Evolutionary conservation across 257 asterid genomes (phyloP).

Genomic region (Apocynum venetum): DNA sequence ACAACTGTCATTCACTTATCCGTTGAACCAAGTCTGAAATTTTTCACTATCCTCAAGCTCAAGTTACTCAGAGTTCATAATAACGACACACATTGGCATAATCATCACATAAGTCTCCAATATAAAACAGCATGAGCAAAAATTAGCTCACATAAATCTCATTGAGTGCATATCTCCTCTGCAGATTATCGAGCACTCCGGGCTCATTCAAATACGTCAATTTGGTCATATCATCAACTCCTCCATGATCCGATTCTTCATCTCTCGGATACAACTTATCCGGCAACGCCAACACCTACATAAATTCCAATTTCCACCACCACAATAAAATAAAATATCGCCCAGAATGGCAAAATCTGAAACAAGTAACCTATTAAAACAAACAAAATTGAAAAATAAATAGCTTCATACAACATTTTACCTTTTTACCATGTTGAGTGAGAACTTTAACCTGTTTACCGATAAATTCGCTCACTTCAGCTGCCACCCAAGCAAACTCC

Average conservation of each 20-base stretch:
- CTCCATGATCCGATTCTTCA: constrained; percentile 86
- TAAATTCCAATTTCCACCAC: constrained; percentile 2
- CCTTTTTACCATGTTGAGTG: constrained; percentile 73
- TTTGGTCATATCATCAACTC: constrained; percentile 97
- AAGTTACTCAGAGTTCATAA: background rate
- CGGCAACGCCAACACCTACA: constrained; percentile 55
- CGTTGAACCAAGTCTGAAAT: background rate
- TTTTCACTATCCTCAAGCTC: background rate
- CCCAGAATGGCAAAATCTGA: background rate
- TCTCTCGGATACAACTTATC: constrained; percentile 81
- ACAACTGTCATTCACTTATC: background rate
- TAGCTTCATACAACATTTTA: constrained; percentile 7
- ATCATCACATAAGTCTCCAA: background rate
- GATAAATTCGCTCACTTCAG: constrained; percentile 59
- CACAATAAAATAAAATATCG: background rate
- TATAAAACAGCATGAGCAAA: background rate
- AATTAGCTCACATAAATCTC: constrained; percentile 74
- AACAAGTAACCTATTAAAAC: background rate
- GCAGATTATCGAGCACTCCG: constrained; percentile 89
- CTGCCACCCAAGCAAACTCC: constrained; percentile 70
- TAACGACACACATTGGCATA: background rate
- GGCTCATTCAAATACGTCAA: constrained; percentile 93
- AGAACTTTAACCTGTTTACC: constrained; percentile 76
- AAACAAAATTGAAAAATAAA: background rate
- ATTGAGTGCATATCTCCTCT: constrained; percentile 79